Evolutionary conservation across 345 rosid genomes (phyloP).

Genomic region (Eucalyptus polyanthemos): DNA sequence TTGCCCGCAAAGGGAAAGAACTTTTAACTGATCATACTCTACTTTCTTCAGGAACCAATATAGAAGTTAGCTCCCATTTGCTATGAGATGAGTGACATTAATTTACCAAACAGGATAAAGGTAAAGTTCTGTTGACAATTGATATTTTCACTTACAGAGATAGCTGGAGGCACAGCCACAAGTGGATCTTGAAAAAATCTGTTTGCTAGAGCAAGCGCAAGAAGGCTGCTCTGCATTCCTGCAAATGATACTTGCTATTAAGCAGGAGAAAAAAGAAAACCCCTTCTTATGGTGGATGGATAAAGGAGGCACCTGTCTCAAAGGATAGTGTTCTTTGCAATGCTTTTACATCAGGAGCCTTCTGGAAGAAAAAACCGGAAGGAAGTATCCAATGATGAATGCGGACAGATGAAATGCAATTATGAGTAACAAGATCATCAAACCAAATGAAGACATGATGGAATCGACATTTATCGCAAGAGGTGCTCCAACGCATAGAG

Average conservation of each 20-base stretch:
- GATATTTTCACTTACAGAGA: slow-evolving; percentile 43
- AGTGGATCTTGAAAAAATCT: slow-evolving; percentile 90
- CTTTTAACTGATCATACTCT: background rate
- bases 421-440: slow-evolving; percentile 31
- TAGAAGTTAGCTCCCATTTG: background rate
- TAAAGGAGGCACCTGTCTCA: slow-evolving; percentile 54
- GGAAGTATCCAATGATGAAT: slow-evolving; percentile 56
- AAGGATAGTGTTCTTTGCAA: slow-evolving; percentile 81
- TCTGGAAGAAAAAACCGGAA: slow-evolving; percentile 48
- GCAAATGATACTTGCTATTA: background rate
- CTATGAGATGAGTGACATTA: background rate
- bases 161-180: slow-evolving; percentile 88
- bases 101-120: background rate
- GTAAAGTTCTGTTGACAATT: background rate
- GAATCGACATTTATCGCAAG: slow-evolving; percentile 72
- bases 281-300: background rate
- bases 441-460: slow-evolving; percentile 69
- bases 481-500: slow-evolving; percentile 88
- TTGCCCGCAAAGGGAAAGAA: background rate
- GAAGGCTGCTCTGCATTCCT: slow-evolving; percentile 99
- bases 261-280: background rate
- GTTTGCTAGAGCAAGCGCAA: slow-evolving; percentile 87
- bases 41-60: background rate
- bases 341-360: slow-evolving; percentile 45
- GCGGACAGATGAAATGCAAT: slow-evolving; percentile 63